A percentile compares a stretch with the other conserved stretches of the same genome.
phyloP scores from a whole-genome alignment of 2,329 filamentous ascomycete species.

The Ophiocordyceps robertsii region DNA sequence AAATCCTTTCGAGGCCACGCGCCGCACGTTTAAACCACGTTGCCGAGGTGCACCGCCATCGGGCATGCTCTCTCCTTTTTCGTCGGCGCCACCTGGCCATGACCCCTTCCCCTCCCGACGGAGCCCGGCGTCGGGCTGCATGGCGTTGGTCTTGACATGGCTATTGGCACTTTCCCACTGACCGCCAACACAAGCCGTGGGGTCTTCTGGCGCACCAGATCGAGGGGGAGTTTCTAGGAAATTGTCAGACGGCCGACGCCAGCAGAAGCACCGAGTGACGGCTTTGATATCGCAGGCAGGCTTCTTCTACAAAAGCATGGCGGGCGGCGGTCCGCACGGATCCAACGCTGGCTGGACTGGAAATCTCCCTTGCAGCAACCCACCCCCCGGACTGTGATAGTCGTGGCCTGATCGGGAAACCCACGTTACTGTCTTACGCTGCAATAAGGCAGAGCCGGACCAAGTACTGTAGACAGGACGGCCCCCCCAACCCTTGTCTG shows the following conservation, averaged over 20 bases:
- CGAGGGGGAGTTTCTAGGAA: too few species aligned
- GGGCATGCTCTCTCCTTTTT: background rate
- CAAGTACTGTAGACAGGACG: background rate
- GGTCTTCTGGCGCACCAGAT: too few species aligned
- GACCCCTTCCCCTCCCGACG: background rate
- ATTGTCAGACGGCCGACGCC: too few species aligned
- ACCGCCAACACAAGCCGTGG: too few species aligned
- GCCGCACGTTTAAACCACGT: slow-evolving; percentile 2
- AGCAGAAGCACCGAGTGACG: too few species aligned
- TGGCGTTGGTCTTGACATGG: background rate
- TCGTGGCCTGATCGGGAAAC: slow-evolving; percentile 7
- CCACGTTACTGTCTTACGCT: slow-evolving; percentile 6
- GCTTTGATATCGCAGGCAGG: background rate
- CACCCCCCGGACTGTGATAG: background rate
- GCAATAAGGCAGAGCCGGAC: slow-evolving; percentile 1
- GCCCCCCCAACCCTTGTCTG: background rate
- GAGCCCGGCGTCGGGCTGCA: background rate
- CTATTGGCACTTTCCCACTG: background rate
- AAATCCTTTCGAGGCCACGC: background rate
- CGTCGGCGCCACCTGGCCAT: background rate
- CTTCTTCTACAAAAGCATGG: too few species aligned
- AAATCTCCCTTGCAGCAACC: background rate
- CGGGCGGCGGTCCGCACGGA: background rate
- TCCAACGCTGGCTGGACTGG: background rate
- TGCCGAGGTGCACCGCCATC: background rate